phyloP scores from a whole-genome alignment of 148 eudicot genomes.

The Rhododendron williamsianum region DNA sequence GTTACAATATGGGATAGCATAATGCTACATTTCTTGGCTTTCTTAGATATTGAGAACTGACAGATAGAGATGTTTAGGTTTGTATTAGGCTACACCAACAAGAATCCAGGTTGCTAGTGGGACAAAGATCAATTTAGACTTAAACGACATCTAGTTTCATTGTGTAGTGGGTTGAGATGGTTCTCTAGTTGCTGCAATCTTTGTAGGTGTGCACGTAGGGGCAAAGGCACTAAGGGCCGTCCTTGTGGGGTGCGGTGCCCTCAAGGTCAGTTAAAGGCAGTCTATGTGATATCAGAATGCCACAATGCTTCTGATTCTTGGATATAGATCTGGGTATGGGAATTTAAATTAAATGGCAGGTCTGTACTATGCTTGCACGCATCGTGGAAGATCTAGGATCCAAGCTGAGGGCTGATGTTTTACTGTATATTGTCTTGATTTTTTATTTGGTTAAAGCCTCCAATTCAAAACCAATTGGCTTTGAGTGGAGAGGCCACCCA shows the following conservation, averaged over 20 bases:
- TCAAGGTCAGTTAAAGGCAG: background rate
- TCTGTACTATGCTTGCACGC: background rate
- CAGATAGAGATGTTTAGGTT: background rate
- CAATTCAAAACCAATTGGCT: background rate
- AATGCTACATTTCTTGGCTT: background rate
- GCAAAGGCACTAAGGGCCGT: background rate
- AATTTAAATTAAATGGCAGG: background rate
- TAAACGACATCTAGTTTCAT: background rate
- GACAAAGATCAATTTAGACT: background rate
- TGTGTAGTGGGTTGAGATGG: background rate
- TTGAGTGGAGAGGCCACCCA: background rate
- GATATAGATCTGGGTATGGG: background rate
- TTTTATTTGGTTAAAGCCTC: background rate
- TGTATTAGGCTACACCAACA: background rate
- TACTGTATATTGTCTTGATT: background rate
- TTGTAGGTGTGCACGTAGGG: background rate
- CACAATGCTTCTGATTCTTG: background rate
- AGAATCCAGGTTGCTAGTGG: background rate
- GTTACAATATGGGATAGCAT: background rate
- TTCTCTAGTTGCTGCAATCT: background rate
- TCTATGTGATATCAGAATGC: background rate
- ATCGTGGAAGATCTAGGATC: background rate
- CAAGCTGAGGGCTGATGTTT: constrained; percentile 4
- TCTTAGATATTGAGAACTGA: background rate
- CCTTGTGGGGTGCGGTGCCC: background rate